Percentiles rank a stretch among this genome's conserved stretches.
Evolutionary conservation across 257 asterid genomes (phyloP).

Genomic region (Solanum boliviense): DNA sequence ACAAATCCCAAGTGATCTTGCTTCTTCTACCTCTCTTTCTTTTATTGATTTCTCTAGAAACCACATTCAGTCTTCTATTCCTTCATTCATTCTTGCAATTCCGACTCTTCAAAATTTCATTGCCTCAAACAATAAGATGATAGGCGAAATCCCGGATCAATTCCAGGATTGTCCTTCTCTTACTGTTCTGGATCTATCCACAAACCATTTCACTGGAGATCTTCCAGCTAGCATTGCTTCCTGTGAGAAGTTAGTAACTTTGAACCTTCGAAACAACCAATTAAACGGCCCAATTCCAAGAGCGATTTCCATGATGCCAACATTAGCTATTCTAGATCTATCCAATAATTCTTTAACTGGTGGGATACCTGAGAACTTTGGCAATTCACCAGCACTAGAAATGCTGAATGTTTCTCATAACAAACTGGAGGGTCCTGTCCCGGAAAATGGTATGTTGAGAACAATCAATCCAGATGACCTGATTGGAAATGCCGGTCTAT

Average conservation of each 20-base stretch:
- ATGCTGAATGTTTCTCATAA: conserved; percentile 52
- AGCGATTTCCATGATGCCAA: conserved; percentile 45
- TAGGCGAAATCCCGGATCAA: conserved; percentile 57
- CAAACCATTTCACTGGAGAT: conserved; percentile 44
- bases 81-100: conserved; percentile 47
- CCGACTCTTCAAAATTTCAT: conserved; percentile 46
- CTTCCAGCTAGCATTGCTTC: conserved; percentile 61
- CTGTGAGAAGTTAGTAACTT: conserved; percentile 47
- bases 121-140: conserved; percentile 36
- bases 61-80: conserved; percentile 48
- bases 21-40: conserved; percentile 50
- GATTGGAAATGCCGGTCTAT: conserved; percentile 46
- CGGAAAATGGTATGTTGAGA: conserved; percentile 53
- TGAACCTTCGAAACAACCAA: conserved; percentile 44
- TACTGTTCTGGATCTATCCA: conserved; percentile 49
- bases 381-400: conserved; percentile 71
- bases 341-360: conserved; percentile 72
- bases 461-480: conserved; percentile 60
- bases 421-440: conserved; percentile 56
- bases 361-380: conserved; percentile 55
- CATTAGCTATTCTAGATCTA: conserved; percentile 51
- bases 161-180: conserved; percentile 57
- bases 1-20: conserved; percentile 47
- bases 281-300: conserved; percentile 47
- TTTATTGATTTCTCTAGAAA: conserved; percentile 54